Base-by-base conservation (phyloP, 371 early-diverging fungal species). In the Fennellomyces sp. region DNA sequence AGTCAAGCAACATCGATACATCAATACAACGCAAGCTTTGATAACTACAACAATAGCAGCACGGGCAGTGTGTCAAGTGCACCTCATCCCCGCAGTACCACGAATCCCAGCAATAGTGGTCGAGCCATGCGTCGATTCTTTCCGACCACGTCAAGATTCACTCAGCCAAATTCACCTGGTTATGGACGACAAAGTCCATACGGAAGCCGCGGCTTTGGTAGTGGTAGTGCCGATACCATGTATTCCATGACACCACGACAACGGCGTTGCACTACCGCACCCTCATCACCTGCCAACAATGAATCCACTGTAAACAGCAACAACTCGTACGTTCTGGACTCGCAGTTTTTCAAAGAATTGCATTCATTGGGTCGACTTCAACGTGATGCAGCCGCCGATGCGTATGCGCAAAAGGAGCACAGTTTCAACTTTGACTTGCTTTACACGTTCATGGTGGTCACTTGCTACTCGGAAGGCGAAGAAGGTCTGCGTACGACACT, bases 401-500 rank as follows among this genome's bases (percentile, higher is more conserved):
- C 52, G 11, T 62, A 68, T 27, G 66, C 63, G 1, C 64, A 68
- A 15, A 70, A 73, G 19, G 57, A 73, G 8, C 80, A 83, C 29
- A 76, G 79, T 17, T 78, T 78, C 30, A 79, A 78, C 27, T 81
- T 81, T 58, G 70, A 78, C 45, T 55, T 77, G 10, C 67, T 82
- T 23, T 75, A 80, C 53, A 80, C 82, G 0, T 75, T 80, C 35
- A 73, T 87, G 70, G 81, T 89, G 19, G 89, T 84, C 2, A 91
- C 94, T 10, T 90, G 91, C 64, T 95, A 95, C 70, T 90, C 91
- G 19, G 95, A 95, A 74, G 89, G 94, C 51, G 86, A 87, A 68
- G 90, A 89, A 52, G 91, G 92, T 0, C 69, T 97, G 27, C 83
- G 91, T 28, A 86, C 87, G 5, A 98, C 98, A 21, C 69, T 98